phyloP scores from a whole-genome alignment of 106 monocot genomes.

The Dioscorea dumetorum region DNA sequence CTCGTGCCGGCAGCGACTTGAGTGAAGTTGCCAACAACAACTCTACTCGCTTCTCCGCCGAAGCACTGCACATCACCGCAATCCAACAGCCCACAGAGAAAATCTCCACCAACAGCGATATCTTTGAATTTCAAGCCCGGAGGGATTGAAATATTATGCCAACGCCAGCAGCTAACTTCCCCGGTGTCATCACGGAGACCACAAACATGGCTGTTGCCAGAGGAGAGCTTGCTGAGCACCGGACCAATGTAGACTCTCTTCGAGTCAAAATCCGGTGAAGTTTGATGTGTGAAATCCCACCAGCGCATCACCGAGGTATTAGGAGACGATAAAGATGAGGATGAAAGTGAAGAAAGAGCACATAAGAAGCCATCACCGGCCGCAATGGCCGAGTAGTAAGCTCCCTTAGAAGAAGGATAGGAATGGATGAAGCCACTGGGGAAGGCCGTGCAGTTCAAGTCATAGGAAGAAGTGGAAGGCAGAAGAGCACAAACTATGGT shows the following conservation, averaged over 20 bases:
- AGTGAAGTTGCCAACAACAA: conserved; percentile 27
- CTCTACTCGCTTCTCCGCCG: conserved; percentile 37
- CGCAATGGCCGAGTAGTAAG: conserved; percentile 58
- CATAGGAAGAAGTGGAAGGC: not conserved
- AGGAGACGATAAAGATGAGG: conserved; percentile 4
- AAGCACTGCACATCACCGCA: conserved; percentile 36
- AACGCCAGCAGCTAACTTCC: conserved; percentile 59
- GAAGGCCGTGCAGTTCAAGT: conserved; percentile 55
- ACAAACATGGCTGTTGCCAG: conserved; percentile 74
- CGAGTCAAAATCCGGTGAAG: not conserved
- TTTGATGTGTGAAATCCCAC: conserved; percentile 48
- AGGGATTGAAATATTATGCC: conserved; percentile 32
- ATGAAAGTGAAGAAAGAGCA: conserved; percentile 21
- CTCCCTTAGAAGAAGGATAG: conserved; percentile 23
- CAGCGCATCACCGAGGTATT: conserved; percentile 40
- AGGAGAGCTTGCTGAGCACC: conserved; percentile 18
- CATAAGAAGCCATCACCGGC: conserved; percentile 84
- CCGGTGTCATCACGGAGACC: conserved; percentile 21
- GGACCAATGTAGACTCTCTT: conserved; percentile 57
- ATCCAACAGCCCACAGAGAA: conserved; percentile 47
- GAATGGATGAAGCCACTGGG: conserved; percentile 7
- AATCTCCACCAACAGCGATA: conserved; percentile 64
- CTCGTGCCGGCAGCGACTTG: conserved; percentile 43
- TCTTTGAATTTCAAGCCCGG: conserved; percentile 9
- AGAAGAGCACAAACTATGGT: conserved; percentile 72